phyloP scores from a whole-genome alignment of 352 stramenopile genomes.

The Globisporangium solare region DNA sequence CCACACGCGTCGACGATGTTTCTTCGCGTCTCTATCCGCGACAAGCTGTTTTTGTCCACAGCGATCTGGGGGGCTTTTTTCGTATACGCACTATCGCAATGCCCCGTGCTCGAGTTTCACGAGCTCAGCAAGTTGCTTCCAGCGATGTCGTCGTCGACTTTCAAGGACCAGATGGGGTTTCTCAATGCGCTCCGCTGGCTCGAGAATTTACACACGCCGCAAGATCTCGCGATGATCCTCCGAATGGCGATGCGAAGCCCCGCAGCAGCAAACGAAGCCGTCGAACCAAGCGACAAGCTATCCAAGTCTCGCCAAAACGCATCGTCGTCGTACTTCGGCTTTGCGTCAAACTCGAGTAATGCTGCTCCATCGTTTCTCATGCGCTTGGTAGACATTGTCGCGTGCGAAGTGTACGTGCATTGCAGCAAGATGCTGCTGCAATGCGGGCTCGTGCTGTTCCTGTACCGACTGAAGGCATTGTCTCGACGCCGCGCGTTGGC shows the following conservation, averaged over 20 bases:
- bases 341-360: background rate
- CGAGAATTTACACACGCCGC: conserved; percentile 33
- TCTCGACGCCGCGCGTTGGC: conserved; percentile 26
- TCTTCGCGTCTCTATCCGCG: conserved; percentile 5
- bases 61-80: conserved; percentile 16
- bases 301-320: background rate
- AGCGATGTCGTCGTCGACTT: conserved; percentile 11
- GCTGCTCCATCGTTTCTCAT: conserved; percentile 4
- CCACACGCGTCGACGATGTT: background rate
- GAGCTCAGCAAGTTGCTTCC: conserved; percentile 22
- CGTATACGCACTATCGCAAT: conserved; percentile 22
- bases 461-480: conserved; percentile 28
- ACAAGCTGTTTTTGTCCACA: conserved; percentile 14
- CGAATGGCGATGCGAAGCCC: conserved; percentile 4
- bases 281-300: background rate
- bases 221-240: conserved; percentile 35
- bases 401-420: conserved; percentile 26
- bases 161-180: conserved; percentile 40
- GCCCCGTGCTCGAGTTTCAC: conserved; percentile 31
- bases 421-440: conserved; percentile 44
- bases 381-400: conserved; percentile 16
- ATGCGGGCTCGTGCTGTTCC: conserved; percentile 40
- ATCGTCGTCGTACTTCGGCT: background rate
- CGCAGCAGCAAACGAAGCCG: background rate
- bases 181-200: conserved; percentile 49